A percentile compares a stretch with the other conserved stretches of the same genome.
phyloP scores from a whole-genome alignment of 2,329 filamentous ascomycete genomes.

The Chaetoscypha palmicola region DNA sequence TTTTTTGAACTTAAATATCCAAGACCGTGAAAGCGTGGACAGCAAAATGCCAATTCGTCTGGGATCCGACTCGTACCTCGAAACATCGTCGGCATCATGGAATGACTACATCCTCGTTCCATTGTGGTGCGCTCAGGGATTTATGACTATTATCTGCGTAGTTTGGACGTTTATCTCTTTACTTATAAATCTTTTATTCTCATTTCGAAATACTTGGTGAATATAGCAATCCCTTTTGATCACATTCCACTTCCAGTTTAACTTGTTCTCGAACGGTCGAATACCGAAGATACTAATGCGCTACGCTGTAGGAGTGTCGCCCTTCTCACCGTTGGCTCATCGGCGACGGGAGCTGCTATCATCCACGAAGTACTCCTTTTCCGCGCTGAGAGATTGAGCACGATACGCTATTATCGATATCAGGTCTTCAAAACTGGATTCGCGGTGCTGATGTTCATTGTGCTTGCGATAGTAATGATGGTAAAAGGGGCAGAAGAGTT shows the following conservation, averaged over 20 bases:
- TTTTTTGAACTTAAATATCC: not conserved
- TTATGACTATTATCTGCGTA: not conserved
- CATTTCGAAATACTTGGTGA: not conserved
- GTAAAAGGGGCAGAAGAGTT: no score
- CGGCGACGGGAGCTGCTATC: not conserved
- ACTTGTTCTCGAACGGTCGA: not conserved
- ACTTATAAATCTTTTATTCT: not conserved
- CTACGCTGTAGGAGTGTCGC: not conserved
- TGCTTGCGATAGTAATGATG: no score
- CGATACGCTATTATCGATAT: not conserved
- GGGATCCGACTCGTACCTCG: not conserved
- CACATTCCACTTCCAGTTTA: no score
- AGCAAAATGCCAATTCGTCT: conserved; percentile 5
- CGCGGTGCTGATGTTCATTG: no score
- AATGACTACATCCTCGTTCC: conserved; percentile 1
- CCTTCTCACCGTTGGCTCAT: not conserved
- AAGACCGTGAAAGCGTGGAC: not conserved
- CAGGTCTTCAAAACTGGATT: no score
- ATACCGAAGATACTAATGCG: not conserved
- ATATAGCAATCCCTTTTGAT: no score
- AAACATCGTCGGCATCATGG: not conserved
- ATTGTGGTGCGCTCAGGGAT: conserved; percentile 1
- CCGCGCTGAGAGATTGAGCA: not conserved
- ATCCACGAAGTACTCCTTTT: not conserved
- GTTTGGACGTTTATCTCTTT: not conserved